Evolutionary conservation across 805 yeast species (phyloP), one percentile per base, ranked within the genome.

Genomic region (Candida suzukii): DNA sequence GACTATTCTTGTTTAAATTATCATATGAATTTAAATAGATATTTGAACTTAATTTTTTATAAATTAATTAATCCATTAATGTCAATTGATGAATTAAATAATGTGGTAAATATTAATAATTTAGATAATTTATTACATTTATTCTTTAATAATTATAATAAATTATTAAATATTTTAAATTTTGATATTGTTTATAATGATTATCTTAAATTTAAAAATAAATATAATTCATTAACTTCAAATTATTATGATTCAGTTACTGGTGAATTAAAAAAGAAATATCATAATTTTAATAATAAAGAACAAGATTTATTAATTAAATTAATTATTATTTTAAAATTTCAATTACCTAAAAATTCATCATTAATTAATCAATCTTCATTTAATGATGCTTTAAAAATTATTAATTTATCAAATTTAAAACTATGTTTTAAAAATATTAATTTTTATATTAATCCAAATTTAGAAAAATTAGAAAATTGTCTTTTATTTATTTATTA

Each of bases 91-190:
- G 38, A 41, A 5, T n/a, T 17, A 18, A 8, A 16, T n/a, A 7
- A n/a, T n/a, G n/a, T n/a, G n/a, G n/a, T 4, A 22, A 22, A 35
- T n/a, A 4, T 26, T 7, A 58, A 51, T 37, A 61, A 59, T 41
- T 46, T 63, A 24, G 82, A 76, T 49, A 66, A 65, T 44, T 67
- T 73, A 41, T 65, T 76, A 19, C 60, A 63, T 50, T 66, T 73
- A 32, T 76, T 64, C 52, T 76, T 76, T 50, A 60, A 73, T 44
- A 70, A 73, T 52, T 72, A 71, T 53, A 76, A 76, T 57, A 67
- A 70, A 19, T 66, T 76, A 44, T 66, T 76, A 21, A 81, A 81
- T 4, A 70, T 76, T 9, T 67, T 76, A 46, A 80, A 75, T 48
- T 74, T 71, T 47, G 72, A 69, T 37, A 58, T 65, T 29, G 75